Base-by-base conservation (phyloP, 2,329 filamentous ascomycete genomes). In the Fusarium oligoseptatum region DNA sequence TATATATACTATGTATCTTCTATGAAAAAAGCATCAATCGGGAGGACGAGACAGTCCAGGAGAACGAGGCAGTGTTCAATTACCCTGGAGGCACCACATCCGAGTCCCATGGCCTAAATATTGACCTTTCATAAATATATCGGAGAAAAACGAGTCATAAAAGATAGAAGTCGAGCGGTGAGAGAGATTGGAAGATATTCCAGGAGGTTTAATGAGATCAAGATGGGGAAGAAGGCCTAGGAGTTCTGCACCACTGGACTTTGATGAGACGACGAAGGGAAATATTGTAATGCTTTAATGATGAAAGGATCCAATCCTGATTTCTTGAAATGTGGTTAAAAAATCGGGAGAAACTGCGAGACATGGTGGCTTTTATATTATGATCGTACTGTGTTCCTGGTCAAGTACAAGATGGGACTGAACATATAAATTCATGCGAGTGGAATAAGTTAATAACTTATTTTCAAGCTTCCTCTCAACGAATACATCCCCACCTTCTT, bases 91-190 rank as follows among this genome's bases (percentile, higher is more conserved):
- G 10, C n/a, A 20, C 39, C n/a, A 20, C n/a, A 41, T 12, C 39
- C 10, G 5, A 20, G n/a, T n/a, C 10, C 10, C n/a, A 20, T 12
- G 39, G 39, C 9, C 3, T 14, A 37, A 17, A 3, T 2, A 37
- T 37, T 37, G 36, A 17, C 15, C 36, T 17, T 17, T 36, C 34
- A 36, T 36, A 3, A 37, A 17, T 37, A 8, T 17, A 7, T 29
- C 4, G 24, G 2, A 48, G 9, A 27, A 1, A 0, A 6, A 8
- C 3, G 2, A 29, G 45, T 27, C 45, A 2, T 11, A 17, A 29
- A 27, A 17, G 45, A 50, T 9, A 2, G 9, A n/a, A 15, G 4
- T 14, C 1, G 14, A 17, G 45, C 1, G 2, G 45, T 3, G 2
- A 5, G 22, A 4, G 7, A 27, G 17, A 50, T 50, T 17, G 4